A percentile compares a stretch with the other conserved stretches of the same genome.
phyloP scores from a whole-genome alignment of 1,284 basidiomycete genomes.

The Wallemia mellicola region DNA sequence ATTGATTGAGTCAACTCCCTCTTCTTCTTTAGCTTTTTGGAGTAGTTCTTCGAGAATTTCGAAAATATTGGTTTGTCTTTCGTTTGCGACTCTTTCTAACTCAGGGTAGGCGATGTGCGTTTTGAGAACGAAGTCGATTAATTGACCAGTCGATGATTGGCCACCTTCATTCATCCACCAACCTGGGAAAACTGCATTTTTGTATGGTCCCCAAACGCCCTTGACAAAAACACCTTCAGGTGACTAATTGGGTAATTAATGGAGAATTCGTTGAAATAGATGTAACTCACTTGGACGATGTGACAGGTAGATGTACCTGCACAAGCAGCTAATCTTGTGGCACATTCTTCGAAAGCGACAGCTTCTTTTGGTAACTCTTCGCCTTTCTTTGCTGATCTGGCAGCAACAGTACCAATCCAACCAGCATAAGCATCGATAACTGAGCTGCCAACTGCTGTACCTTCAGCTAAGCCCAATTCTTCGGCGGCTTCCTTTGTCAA shows the following conservation, averaged over 20 bases:
- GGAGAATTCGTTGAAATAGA: not conserved
- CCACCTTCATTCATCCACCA: conserved; percentile 99
- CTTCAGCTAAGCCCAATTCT: conserved; percentile 55
- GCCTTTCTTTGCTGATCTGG: conserved; percentile 28
- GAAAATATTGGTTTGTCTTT: conserved; percentile 17
- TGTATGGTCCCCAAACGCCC: conserved; percentile 93
- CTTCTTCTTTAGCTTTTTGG: conserved; percentile 30
- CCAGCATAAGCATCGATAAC: conserved; percentile 62
- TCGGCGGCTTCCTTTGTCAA: conserved; percentile 45
- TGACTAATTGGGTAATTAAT: conserved; percentile 18
- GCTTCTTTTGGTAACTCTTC: conserved; percentile 20
- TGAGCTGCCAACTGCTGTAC: conserved; percentile 79
- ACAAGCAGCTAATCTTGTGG: conserved; percentile 59
- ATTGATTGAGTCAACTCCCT: conserved; percentile 28
- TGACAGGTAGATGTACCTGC: conserved; percentile 93
- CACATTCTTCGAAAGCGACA: conserved; percentile 38
- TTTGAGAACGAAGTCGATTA: conserved; percentile 80
- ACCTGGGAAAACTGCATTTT: conserved; percentile 62
- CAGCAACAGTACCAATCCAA: conserved; percentile 92
- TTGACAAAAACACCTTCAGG: conserved; percentile 55
- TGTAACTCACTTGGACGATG: conserved; percentile 36
- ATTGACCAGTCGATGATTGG: conserved; percentile 90
- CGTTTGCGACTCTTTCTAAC: conserved; percentile 25
- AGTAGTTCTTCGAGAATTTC: conserved; percentile 43
- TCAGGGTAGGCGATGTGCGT: conserved; percentile 58